A percentile compares a stretch with the other conserved stretches of the same genome.
Conservation (phyloP, 2,329 filamentous ascomycete species). For the Xylaria sp. region DNA sequence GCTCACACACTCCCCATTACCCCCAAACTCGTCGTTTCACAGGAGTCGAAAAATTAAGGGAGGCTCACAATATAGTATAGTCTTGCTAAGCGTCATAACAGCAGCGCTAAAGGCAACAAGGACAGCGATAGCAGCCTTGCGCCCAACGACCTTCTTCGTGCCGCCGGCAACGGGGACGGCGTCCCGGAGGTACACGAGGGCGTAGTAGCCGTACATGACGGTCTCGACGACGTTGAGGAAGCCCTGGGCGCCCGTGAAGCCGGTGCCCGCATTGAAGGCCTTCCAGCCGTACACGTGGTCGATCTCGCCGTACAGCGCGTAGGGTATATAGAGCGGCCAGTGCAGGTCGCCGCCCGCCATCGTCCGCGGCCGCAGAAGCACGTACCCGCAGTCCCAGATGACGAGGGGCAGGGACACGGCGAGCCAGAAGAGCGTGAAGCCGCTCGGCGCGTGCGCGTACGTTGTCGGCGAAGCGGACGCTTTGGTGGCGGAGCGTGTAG, state of each 20-base stretch:
- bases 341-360: slow-evolving; percentile 83
- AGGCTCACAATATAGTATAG: slow-evolving; percentile 67
- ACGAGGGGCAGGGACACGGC: slow-evolving; percentile 80
- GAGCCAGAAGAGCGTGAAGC: slow-evolving; percentile 73
- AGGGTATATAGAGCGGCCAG: slow-evolving; percentile 78
- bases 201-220: slow-evolving; percentile 70
- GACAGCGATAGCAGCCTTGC: slow-evolving; percentile 58
- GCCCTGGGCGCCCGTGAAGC: slow-evolving; percentile 82
- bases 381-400: slow-evolving; percentile 82
- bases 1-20: neutral
- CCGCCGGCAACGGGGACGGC: slow-evolving; percentile 42
- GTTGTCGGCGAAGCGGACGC: slow-evolving; percentile 27
- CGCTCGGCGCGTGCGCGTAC: slow-evolving; percentile 61
- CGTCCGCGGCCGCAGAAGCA: slow-evolving; percentile 80
- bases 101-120: slow-evolving; percentile 64
- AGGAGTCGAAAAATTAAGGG: neutral
- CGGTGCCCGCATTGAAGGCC: slow-evolving; percentile 72
- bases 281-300: slow-evolving; percentile 86
- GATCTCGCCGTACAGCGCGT: slow-evolving; percentile 81
- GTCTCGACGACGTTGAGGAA: slow-evolving; percentile 76
- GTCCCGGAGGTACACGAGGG: slow-evolving; percentile 50
- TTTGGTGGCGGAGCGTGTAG: slow-evolving; percentile 47
- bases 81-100: slow-evolving; percentile 72
- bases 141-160: slow-evolving; percentile 55
- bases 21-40: neutral